Evolutionary conservation across 305 asterid species (phyloP), one percentile per base, ranked within the genome.

Genomic region (Fraxinus floribunda): DNA sequence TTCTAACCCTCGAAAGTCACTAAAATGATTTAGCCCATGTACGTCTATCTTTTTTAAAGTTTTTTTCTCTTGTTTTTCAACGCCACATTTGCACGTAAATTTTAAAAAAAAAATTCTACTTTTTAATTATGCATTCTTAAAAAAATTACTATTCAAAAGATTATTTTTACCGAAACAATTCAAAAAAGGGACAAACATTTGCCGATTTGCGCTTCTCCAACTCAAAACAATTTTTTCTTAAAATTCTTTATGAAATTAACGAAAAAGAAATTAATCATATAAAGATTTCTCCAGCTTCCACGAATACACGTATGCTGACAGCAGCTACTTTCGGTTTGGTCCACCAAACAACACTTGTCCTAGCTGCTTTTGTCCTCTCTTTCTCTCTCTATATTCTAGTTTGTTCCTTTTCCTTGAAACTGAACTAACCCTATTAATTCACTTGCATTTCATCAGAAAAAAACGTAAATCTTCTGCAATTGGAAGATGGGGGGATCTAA

Each of bases 401-500:
- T 24, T 3, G 4, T 8, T 64, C 75, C 4, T 24, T 68, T 68
- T 68, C 20, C 29, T 11, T 30, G 75, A 26, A 30, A 68, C 22
- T 68, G 75, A 30, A 30, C 38, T 5, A 15, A 30, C 18, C 75
- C 75, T n/a, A 13, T 13, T 4, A 15, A 68, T 68, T 70, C 75
- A 70, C 41, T 70, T 15, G 5, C 22, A 29, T 70, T 70, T 29
- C 18, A 30, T 30, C 75, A 30, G 41, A 3, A 11, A 3, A 26
- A 30, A 29, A 29, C 20, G 7, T 4, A 70, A 11, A 29, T 70
- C 4, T 30, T 68, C 39, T 70, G 39, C 41, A 30, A 26, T 70
- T 13, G 22, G 29, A 57, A 78, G 55, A 80, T 80, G 83, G 79
- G 79, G 16, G 83, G 83, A 80, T 80, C 83, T 49, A 78, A 73